These are phyloP conservation scores for Phytomonas francai DNA, from an alignment of 208 protist species.

Conservation along the genomic window DNA sequence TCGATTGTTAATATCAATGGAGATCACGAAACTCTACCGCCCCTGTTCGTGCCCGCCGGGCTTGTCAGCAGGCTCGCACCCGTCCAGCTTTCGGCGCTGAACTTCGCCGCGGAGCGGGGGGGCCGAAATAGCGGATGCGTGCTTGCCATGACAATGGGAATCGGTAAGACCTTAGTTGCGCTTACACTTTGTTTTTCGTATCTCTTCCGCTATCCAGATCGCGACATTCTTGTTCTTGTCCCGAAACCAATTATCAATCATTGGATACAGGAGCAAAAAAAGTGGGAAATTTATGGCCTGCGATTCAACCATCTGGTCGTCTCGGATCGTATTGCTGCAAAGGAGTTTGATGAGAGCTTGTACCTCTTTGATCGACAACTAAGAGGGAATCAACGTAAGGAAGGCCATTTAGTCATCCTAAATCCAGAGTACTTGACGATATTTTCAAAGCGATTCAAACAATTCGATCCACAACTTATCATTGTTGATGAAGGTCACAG, in stretches of 20 bases:
- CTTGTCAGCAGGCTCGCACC: slow-evolving; percentile 41
- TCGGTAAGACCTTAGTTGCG: slow-evolving; percentile 86
- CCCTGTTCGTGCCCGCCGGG: slow-evolving; percentile 47
- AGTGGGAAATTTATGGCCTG: slow-evolving; percentile 68
- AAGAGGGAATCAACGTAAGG: slow-evolving; percentile 3
- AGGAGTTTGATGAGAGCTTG: slow-evolving; percentile 37
- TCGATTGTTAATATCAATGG: slow-evolving; percentile 64
- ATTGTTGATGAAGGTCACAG: slow-evolving; percentile 85
- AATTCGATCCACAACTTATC: slow-evolving; percentile 61
- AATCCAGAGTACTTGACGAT: slow-evolving; percentile 61
- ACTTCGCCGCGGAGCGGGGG: slow-evolving; percentile 53
- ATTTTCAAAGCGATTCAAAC: slow-evolving; percentile 38
- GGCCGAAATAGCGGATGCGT: slow-evolving; percentile 66
- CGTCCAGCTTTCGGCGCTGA: slow-evolving; percentile 66
- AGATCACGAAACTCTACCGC: slow-evolving; percentile 31
- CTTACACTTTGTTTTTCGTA: slow-evolving; percentile 68
- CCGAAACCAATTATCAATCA: slow-evolving; percentile 77
- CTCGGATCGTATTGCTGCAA: slow-evolving; percentile 28
- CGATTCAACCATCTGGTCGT: slow-evolving; percentile 54
- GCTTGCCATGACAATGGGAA: slow-evolving; percentile 85
- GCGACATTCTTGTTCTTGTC: slow-evolving; percentile 70
- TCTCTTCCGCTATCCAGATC: slow-evolving; percentile 25
- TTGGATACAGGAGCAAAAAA: slow-evolving; percentile 61
- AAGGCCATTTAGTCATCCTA: slow-evolving; percentile 64
- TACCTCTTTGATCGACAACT: slow-evolving; percentile 49